These are phyloP conservation scores for Cornus suecica DNA, from an alignment of 148 eudicot genomes.

Conservation along the genomic window DNA sequence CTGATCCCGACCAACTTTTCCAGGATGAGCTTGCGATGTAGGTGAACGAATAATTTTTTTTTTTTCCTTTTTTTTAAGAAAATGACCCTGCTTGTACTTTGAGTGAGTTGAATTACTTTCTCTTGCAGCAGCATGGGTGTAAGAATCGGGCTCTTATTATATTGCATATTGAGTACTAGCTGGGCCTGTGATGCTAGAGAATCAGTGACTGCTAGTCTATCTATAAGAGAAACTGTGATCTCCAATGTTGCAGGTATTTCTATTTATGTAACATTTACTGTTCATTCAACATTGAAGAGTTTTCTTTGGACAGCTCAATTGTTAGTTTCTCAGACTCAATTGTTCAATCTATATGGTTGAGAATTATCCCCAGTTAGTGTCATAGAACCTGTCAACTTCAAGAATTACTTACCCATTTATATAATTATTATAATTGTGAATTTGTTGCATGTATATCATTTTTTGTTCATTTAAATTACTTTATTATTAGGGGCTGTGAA, in stretches of 20 bases:
- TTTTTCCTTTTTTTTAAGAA: neutral
- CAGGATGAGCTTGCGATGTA: neutral
- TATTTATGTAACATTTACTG: neutral
- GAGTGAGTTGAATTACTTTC: neutral
- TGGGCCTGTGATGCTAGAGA: slow-evolving; percentile 44
- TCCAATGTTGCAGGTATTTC: slow-evolving; percentile 28
- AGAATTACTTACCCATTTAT: neutral
- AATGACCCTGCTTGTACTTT: no score
- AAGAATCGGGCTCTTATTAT: slow-evolving; percentile 28
- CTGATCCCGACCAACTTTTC: neutral
- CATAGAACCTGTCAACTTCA: neutral
- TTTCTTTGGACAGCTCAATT: neutral
- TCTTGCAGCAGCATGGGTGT: slow-evolving; percentile 30
- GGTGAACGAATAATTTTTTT: neutral
- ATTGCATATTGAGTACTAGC: slow-evolving; percentile 28
- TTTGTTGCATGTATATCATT: neutral
- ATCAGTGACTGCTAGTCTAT: slow-evolving; percentile 1
- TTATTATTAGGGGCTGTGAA: neutral
- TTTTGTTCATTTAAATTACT: neutral
- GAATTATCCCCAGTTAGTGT: neutral
- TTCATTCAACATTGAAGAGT: neutral
- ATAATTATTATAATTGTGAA: neutral
- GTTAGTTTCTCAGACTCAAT: neutral
- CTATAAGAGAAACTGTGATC: neutral
- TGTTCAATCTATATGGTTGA: neutral